Conservation (phyloP, 768 basidiomycete genomes). For the Amanita subjunquillea region DNA sequence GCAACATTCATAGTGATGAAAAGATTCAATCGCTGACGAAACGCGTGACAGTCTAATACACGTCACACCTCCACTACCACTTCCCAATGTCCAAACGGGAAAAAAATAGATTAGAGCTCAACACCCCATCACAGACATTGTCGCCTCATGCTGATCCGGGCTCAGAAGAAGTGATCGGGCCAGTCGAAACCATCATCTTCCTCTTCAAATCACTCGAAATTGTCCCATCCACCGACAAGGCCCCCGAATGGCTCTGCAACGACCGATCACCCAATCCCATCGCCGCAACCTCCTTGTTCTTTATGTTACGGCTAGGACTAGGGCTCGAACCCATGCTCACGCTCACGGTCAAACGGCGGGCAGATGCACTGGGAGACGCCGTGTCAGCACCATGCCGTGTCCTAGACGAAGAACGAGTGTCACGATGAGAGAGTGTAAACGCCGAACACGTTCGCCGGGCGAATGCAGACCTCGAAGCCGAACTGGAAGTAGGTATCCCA, state of each 20-base stretch:
- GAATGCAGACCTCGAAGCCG: neutral
- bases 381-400: neutral
- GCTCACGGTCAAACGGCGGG: neutral
- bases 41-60: too few species aligned
- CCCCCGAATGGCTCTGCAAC: neutral
- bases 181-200: neutral
- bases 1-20: too few species aligned
- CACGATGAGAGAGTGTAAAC: neutral
- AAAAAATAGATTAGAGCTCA: neutral
- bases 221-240: neutral
- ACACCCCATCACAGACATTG: neutral
- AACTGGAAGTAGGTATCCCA: neutral
- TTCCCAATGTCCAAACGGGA: neutral
- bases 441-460: constrained; percentile 2
- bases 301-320: neutral
- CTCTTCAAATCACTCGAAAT: constrained; percentile 6
- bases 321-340: neutral
- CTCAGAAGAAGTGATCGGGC: too few species aligned
- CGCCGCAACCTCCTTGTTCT: neutral
- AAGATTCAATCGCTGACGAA: too few species aligned
- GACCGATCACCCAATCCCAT: neutral
- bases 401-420: neutral
- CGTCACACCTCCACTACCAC: too few species aligned
- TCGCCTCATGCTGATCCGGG: neutral
- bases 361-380: neutral